Evolutionary conservation across 2,329 filamentous ascomycete genomes (phyloP).

Genomic region (Nemania bipapillata): DNA sequence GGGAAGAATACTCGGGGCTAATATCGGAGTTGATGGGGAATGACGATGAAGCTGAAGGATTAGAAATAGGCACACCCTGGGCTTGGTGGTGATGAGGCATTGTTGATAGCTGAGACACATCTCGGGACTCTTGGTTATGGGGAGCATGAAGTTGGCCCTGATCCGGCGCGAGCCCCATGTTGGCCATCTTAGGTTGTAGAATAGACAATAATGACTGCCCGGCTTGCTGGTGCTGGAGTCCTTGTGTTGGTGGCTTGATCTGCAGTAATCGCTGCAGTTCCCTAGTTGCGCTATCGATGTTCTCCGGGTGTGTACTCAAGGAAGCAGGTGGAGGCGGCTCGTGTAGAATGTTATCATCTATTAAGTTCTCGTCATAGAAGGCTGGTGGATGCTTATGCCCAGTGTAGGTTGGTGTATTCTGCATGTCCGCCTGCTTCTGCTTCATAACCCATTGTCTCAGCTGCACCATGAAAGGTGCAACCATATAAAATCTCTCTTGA

Average conservation of each 20-base stretch:
- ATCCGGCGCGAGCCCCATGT: conserved; percentile 42
- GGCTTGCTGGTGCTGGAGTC: conserved; percentile 60
- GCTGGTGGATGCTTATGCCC: conserved; percentile 58
- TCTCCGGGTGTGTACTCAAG: conserved; percentile 41
- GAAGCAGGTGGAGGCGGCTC: conserved; percentile 50
- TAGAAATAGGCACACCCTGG: conserved; percentile 59
- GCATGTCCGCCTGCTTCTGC: conserved; percentile 78
- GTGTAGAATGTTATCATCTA: conserved; percentile 69
- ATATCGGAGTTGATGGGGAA: conserved; percentile 58
- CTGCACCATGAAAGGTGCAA: conserved; percentile 87
- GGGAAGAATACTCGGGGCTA: conserved; percentile 38
- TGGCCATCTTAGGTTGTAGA: conserved; percentile 56
- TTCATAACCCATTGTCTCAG: conserved; percentile 91
- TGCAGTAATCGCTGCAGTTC: conserved; percentile 67
- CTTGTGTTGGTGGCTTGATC: conserved; percentile 64
- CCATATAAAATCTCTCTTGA: conserved; percentile 96
- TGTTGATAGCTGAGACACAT: conserved; percentile 64
- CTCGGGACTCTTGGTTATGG: conserved; percentile 63
- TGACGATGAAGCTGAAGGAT: conserved; percentile 60
- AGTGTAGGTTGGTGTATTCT: conserved; percentile 54
- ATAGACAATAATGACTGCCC: conserved; percentile 66
- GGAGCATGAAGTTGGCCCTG: conserved; percentile 55
- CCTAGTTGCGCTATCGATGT: conserved; percentile 45
- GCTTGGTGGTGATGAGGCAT: conserved; percentile 67
- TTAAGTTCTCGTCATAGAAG: conserved; percentile 66